Base-by-base conservation (phyloP, 2,329 filamentous ascomycete genomes). In the Aureobasidium lini region DNA sequence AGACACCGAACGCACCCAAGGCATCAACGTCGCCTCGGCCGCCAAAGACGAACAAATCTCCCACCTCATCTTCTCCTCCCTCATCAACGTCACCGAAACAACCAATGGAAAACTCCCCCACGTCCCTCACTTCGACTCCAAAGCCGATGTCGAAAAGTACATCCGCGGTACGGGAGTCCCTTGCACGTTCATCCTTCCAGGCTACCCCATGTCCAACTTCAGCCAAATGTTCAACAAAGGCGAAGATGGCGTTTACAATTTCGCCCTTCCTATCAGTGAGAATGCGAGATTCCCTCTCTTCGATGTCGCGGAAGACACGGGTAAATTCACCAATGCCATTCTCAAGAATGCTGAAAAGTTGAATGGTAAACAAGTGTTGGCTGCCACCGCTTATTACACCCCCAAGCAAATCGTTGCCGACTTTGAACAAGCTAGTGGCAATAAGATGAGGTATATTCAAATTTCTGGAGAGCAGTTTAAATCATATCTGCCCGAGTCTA, bases 31-130 rank as follows among this genome's bases (percentile, higher is more conserved):
- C 37, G 71, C 74, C 28, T 62, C 75, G 2, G 66, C 65, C 0
- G 60, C 59, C 40, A 67, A 69, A 43, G 62, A 54, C 4, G 63
- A 66, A 5, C 71, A 69, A 9, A 70, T 73, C 2, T 62, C 69
- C 36, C 75, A 75, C 60, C 66, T 76, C 15, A 71, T 78, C 61
- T 78, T 66, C 63, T 72, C 69, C 47, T 68, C 68, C 13, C 61
- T 71, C 9, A 66, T 66, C 3, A 58, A 67, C 18, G 69, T 67
- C 4, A 59, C 61, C 13, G 68, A 70, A 57, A 29, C 68, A n/a
- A 71, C 66, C 15, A 60, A 67, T 1, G 72, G 72, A 11, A 64
- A 64, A 46, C 62, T 70, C 28, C 64, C 60, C 43, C 65, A 67
- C 13, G 66, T 74, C 4, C 64, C 69, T 39, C 73, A 74, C 62